phyloP scores from a whole-genome alignment of 2,329 filamentous ascomycete species.

The Sporothrix humicola region DNA sequence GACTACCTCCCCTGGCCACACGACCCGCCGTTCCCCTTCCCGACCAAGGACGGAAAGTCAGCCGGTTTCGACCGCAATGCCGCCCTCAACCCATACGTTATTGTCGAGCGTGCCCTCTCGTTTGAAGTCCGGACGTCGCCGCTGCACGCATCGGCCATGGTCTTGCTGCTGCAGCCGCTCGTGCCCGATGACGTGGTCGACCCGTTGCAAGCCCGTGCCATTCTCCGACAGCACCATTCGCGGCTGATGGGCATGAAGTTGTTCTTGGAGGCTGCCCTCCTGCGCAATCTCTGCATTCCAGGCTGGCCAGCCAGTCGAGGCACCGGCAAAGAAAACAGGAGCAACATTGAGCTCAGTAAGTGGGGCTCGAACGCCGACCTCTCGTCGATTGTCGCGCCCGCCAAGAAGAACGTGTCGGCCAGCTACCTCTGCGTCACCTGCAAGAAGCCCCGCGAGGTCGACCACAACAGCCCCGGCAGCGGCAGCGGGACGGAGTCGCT shows the following conservation, averaged over 20 bases:
- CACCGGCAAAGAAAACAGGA: not conserved
- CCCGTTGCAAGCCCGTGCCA: slow-evolving; percentile 58
- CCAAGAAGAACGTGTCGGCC: slow-evolving; percentile 61
- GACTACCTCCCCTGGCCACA: slow-evolving; percentile 65
- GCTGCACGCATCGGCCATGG: slow-evolving; percentile 64
- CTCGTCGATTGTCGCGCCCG: slow-evolving; percentile 57
- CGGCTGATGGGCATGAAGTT: slow-evolving; percentile 65
- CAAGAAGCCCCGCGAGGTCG: slow-evolving; percentile 61
- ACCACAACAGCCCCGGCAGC: slow-evolving; percentile 49
- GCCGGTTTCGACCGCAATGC: slow-evolving; percentile 36
- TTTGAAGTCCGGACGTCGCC: slow-evolving; percentile 63
- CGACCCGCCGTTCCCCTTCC: slow-evolving; percentile 62
- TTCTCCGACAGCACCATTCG: slow-evolving; percentile 64
- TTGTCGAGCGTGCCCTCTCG: slow-evolving; percentile 59
- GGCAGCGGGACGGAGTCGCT: slow-evolving; percentile 47
- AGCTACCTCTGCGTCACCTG: slow-evolving; percentile 62
- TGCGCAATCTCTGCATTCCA: slow-evolving; percentile 65
- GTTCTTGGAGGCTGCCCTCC: slow-evolving; percentile 64
- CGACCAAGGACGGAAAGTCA: slow-evolving; percentile 38
- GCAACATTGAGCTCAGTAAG: slow-evolving; percentile 49
- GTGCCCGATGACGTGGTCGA: slow-evolving; percentile 62
- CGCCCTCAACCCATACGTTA: slow-evolving; percentile 61
- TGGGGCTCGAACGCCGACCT: slow-evolving; percentile 53
- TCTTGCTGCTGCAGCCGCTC: slow-evolving; percentile 64
- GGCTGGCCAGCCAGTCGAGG: slow-evolving; percentile 54